Conservation (phyloP, 2,329 filamentous ascomycete species). For the Hypoxylon sp. region DNA sequence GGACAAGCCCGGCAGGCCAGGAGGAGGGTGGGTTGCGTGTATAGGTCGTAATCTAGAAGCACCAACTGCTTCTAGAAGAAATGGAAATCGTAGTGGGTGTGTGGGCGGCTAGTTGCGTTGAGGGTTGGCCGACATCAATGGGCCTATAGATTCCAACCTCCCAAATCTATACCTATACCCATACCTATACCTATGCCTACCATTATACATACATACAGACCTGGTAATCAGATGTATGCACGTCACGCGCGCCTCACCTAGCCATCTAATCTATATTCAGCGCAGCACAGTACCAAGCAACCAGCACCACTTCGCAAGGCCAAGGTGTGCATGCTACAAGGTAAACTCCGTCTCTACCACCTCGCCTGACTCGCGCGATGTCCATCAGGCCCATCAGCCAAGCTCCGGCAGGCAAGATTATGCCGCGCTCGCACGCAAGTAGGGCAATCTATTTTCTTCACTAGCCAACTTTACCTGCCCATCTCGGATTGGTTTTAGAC, state of each 20-base stretch:
- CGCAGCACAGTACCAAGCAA: too few species aligned
- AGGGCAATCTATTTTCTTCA: not conserved
- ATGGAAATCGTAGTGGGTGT: not conserved
- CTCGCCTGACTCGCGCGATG: not conserved
- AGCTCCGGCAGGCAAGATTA: not conserved
- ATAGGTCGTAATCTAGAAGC: slow-evolving; percentile 4
- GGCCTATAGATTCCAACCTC: too few species aligned
- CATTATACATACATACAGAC: slow-evolving; percentile 7
- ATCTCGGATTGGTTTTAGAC: not conserved
- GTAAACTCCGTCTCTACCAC: not conserved
- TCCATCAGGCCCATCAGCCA: too few species aligned
- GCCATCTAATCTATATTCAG: too few species aligned
- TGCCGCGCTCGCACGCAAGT: not conserved
- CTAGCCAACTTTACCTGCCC: not conserved
- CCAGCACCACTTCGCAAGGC: too few species aligned
- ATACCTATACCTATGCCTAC: slow-evolving; percentile 1
- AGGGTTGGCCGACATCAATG: not conserved
- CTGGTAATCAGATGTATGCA: not conserved
- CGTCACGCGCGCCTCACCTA: not conserved
- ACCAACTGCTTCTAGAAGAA: slow-evolving; percentile 7
- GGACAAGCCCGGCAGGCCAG: not conserved
- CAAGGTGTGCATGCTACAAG: not conserved
- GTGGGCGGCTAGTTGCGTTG: not conserved
- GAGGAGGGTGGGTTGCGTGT: not conserved
- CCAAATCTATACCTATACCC: too few species aligned